phyloP scores from a whole-genome alignment of 2,329 filamentous ascomycete genomes.

The Knoxdaviesia capensis region DNA sequence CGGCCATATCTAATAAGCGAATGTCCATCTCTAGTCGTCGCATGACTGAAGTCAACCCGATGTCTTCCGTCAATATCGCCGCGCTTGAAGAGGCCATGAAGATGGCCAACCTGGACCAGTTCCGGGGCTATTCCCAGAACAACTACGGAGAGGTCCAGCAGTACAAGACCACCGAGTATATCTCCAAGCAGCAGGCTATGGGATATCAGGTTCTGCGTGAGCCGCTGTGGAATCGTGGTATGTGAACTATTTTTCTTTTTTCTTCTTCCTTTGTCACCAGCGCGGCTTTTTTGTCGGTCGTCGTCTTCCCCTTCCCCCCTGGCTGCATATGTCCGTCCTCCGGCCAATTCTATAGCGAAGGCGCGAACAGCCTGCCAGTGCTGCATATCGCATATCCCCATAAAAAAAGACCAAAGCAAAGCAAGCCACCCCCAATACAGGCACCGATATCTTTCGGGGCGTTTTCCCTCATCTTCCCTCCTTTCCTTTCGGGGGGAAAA shows the following conservation, averaged over 20 bases:
- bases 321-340: too few relatives aligned
- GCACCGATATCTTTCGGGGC: too few relatives aligned
- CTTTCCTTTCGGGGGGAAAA: too few relatives aligned
- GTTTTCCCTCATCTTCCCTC: too few relatives aligned
- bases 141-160: constrained; percentile 36
- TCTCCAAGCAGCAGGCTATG: constrained; percentile 26
- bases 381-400: too few relatives aligned
- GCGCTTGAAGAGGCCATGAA: constrained; percentile 40
- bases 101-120: constrained; percentile 36
- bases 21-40: constrained; percentile 28
- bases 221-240: constrained; percentile 47
- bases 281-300: background rate
- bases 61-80: constrained; percentile 33
- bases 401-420: too few relatives aligned
- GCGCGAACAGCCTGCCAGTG: too few relatives aligned
- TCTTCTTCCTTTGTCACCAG: background rate
- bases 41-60: constrained; percentile 27
- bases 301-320: too few relatives aligned
- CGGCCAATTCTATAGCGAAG: too few relatives aligned
- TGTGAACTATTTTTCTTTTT: constrained; percentile 8
- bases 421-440: too few relatives aligned
- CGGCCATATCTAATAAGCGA: constrained; percentile 30
- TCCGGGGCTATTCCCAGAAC: constrained; percentile 38
- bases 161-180: constrained; percentile 29
- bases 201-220: constrained; percentile 42